Evolutionary conservation across 148 eudicot species (phyloP), one percentile per base, ranked within the genome.

Genomic region (Tetragonia tetragonoides): DNA sequence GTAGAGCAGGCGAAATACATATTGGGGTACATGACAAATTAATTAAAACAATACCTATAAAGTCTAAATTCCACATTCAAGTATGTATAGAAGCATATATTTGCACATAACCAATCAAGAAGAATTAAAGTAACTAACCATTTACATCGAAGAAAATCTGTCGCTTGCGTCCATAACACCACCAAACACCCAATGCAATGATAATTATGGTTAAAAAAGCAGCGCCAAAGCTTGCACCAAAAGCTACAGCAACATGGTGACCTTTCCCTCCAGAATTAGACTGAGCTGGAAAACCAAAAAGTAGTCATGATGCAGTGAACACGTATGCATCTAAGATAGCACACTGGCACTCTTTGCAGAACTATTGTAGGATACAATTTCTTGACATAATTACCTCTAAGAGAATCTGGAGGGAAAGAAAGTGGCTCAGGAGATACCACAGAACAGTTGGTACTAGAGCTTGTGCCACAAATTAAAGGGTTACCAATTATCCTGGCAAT

Each of bases 131-230:
- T 38, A 80, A 86, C 97, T 85, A 64, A 92, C 97, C 97, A 83
- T 89, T 90, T 17, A 90, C 92, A 82, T 92, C 97, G 70, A 92
- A 92, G 88, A 88, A 92, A 34, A 90, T 87, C 79, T 92, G 97
- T 56, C 85, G 72, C 51, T 89, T 89, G 79, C 84, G 95, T 69
- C 92, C 75, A 42, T 93, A 91, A 72, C 93, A 91, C 93, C 93
- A 85, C 95, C 93, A 93, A 73, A 91, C 68, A 56, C 90, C 87
- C 72, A 88, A 74, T 20, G 80, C 92, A 67, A 91, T 66, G 34
- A 84, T 23, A 70, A 74, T 8, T 34, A 89, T 61, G 67, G 81
- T 40, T 39, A 85, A 41, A 79, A 89, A 54, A 9, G 86, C 88
- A 77, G 87, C 88, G 62, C 91, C 87, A 63, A 88, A 87, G 83